phyloP scores from a whole-genome alignment of 805 yeast genomes.

The Candida fluviatilis region DNA sequence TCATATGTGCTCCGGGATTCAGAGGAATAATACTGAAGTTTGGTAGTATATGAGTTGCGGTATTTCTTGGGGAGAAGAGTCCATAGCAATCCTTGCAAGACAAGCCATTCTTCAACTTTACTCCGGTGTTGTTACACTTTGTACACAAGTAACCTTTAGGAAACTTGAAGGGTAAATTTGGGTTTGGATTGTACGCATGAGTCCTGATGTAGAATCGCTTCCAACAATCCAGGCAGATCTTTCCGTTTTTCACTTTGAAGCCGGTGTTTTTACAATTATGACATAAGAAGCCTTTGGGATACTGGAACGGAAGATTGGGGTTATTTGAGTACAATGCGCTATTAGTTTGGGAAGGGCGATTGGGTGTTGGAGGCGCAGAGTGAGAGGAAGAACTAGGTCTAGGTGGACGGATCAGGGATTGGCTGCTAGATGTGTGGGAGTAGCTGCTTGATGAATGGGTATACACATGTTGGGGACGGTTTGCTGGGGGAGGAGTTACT shows the following conservation, averaged over 20 bases:
- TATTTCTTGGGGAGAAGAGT: slow-evolving; percentile 38
- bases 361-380: slow-evolving; percentile 13
- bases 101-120: slow-evolving; percentile 54
- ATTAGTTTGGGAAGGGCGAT: not conserved
- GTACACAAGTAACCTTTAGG: slow-evolving; percentile 59
- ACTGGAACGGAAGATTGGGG: slow-evolving; percentile 55
- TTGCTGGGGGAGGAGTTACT: slow-evolving; percentile 9
- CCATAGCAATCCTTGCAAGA: slow-evolving; percentile 72
- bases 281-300: slow-evolving; percentile 61
- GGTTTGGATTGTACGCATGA: slow-evolving; percentile 44
- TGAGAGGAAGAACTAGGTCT: slow-evolving; percentile 9
- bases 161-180: slow-evolving; percentile 58
- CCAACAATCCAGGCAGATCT: slow-evolving; percentile 57
- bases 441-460: too few species aligned
- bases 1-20: slow-evolving; percentile 1
- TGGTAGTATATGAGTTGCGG: not conserved
- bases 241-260: slow-evolving; percentile 55
- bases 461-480: too few species aligned
- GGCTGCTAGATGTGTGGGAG: too few species aligned
- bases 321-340: slow-evolving; percentile 16
- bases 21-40: not conserved
- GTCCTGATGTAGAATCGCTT: slow-evolving; percentile 19
- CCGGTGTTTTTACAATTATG: slow-evolving; percentile 75
- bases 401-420: not conserved
- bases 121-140: slow-evolving; percentile 75